Conservation (phyloP, 2,329 filamentous ascomycete genomes). For the Didymella arachidicola region DNA sequence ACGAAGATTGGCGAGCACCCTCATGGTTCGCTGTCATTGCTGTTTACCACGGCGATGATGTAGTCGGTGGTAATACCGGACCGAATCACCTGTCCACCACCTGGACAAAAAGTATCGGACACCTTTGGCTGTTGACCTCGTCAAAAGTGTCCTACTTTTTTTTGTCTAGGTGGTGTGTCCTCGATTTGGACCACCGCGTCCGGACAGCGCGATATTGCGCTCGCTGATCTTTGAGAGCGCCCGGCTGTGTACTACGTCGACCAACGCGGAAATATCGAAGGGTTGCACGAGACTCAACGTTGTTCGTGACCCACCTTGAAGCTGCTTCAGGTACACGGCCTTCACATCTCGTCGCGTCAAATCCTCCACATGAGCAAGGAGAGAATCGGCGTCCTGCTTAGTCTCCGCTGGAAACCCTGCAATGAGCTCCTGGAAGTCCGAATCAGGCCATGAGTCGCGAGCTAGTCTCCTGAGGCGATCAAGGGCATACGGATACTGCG, state of each 20-base stretch:
- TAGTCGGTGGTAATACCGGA: slow-evolving; percentile 29
- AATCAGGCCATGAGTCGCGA: slow-evolving; percentile 70
- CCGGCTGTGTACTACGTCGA: slow-evolving; percentile 17
- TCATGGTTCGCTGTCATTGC: slow-evolving; percentile 27
- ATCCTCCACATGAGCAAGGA: slow-evolving; percentile 73
- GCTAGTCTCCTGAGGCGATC: slow-evolving; percentile 70
- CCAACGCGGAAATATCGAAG: slow-evolving; percentile 17
- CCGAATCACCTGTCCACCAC: slow-evolving; percentile 32
- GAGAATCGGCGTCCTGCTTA: slow-evolving; percentile 63
- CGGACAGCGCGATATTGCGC: slow-evolving; percentile 33
- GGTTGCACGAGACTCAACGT: slow-evolving; percentile 24
- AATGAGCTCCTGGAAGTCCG: slow-evolving; percentile 71
- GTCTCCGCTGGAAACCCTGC: slow-evolving; percentile 74
- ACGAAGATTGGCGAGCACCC: slow-evolving; percentile 18
- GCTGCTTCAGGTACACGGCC: slow-evolving; percentile 76
- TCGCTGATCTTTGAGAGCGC: slow-evolving; percentile 25
- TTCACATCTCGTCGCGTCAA: slow-evolving; percentile 78
- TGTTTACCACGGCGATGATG: slow-evolving; percentile 37
- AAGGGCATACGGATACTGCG: slow-evolving; percentile 80
- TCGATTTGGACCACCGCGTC: slow-evolving; percentile 29
- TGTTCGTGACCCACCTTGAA: slow-evolving; percentile 61
- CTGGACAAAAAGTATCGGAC: too few species aligned
- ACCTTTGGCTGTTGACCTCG: too few species aligned
- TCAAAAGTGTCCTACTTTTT: too few species aligned
- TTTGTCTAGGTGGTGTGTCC: too few species aligned